Evolutionary conservation across 1,284 basidiomycete genomes (phyloP), one percentile per base, ranked within the genome.

Genomic region (Schizophyllum amplum): DNA sequence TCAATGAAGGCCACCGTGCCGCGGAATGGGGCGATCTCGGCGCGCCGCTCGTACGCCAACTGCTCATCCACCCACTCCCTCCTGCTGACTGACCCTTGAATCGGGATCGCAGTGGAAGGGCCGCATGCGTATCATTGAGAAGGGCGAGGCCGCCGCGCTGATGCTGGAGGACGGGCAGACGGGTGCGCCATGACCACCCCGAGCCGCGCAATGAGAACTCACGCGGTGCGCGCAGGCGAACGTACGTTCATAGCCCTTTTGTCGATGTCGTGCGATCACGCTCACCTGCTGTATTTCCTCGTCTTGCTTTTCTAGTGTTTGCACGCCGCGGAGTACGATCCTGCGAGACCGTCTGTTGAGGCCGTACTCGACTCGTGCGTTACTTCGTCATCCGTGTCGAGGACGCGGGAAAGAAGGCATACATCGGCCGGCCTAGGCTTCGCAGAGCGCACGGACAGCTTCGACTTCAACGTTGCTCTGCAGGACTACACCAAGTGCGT

Each of bases 341-440:
- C 87, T 9, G 76, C 82, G 27, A 86, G 86, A 51, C 88, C 92
- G 5, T 86, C 85, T 24, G 93, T 98, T 20, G 97, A 99, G 67
- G 90, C 94, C 5, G 95, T 98, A 5, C 80, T 99, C 24, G 96
- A 99, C 71, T 96, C 92, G 0, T 95, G 92, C 83, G 96, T 52
- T 99, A 98, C 72, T 98, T 98, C 70, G 95, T 98, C 5, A 77
- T 98, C 25, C 82, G 93, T 55, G 88, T 98, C 1, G 94, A 95
- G 72, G 92, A 94, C 62, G 77, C 76, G 17, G 92, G 92, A 13
- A 86, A 82, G 70, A 87, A 92, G 67, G 94, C 94, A 1, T 96
- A 93, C 67, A 91, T 98, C 59, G 94, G 94, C n/a, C n/a, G n/a
- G n/a, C 3, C 88, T 97, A 81, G 94, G 95, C 6, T 98, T 97